These are phyloP conservation scores for Dothistroma septosporum DNA, from an alignment of 2,329 filamentous ascomycete species.

Conservation along the genomic window DNA sequence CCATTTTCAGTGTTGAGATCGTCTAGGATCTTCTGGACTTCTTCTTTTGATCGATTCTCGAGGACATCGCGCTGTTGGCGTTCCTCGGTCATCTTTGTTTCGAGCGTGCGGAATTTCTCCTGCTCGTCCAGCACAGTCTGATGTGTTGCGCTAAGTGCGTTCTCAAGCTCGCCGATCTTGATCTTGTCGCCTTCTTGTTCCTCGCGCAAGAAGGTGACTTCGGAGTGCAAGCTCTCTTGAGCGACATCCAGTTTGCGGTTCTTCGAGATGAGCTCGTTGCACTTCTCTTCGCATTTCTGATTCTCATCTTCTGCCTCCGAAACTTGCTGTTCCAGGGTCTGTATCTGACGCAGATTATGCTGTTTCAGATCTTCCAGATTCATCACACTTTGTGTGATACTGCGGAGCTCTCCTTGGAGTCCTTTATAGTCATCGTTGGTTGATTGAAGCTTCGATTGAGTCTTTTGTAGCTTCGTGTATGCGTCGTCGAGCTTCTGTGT, in stretches of 20 bases:
- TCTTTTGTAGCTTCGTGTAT: constrained; percentile 43
- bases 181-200: constrained; percentile 98
- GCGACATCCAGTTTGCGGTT: constrained; percentile 83
- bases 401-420: constrained; percentile 90
- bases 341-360: constrained; percentile 70
- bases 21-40: constrained; percentile 88
- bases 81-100: constrained; percentile 70
- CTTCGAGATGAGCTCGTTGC: constrained; percentile 82
- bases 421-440: constrained; percentile 82
- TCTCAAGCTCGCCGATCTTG: constrained; percentile 89
- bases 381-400: constrained; percentile 80
- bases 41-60: constrained; percentile 84
- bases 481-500: constrained; percentile 47
- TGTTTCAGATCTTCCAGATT: constrained; percentile 86
- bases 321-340: constrained; percentile 77
- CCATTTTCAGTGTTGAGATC: constrained; percentile 84
- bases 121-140: constrained; percentile 78
- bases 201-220: constrained; percentile 91
- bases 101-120: constrained; percentile 55
- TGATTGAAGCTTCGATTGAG: constrained; percentile 67
- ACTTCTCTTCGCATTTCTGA: constrained; percentile 76
- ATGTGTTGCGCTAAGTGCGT: constrained; percentile 72
- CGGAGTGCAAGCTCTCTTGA: constrained; percentile 84
- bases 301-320: constrained; percentile 81
- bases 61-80: constrained; percentile 81